Base-by-base conservation (phyloP, 208 protist species). In the Leishmania martiniquensis region DNA sequence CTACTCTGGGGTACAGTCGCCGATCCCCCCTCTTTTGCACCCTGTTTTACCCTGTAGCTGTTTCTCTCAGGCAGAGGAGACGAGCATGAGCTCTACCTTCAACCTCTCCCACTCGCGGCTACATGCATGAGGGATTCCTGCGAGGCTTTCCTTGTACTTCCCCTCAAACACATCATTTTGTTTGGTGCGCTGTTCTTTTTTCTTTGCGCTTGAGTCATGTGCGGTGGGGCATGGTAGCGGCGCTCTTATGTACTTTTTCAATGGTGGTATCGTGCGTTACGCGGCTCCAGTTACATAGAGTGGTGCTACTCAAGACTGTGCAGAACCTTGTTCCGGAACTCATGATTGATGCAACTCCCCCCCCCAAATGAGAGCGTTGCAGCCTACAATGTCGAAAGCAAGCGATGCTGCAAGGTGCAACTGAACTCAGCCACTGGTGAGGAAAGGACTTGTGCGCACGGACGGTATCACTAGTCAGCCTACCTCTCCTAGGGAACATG, bases 141-240 rank as follows among this genome's bases (percentile, higher is more conserved):
- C 42, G 12, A 44, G 29, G 15, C n/a, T 72, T 72, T 72, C 17
- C 10, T 57, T 72, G 22, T 54, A 17, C 32, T 72, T 72, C 57
- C 29, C 42, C 9, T 39, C 37, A 73, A 75, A 12, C 34, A 34
- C 65, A 76, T 71, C 7, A 65, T 60, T 47, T 44, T 45, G 60
- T 80, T 75, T 51, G 76, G 15, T 82, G 44, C 25, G 51, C 72
- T 57, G 84, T 81, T 79, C 75, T 57, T 87, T 81, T 79, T 77
- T 70, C 54, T 81, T 80, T 29, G 25, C 69, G 37, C 68, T 32
- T 77, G 72, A 37, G 68, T 1, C 37, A n/a, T 57, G 37, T 68
- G 37, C 45, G 62, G 13, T 29, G 52, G 67, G 7, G 67, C 32
- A 25, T 52, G 39, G 7, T 22, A 57, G 47, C 15, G 68, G 15